Conservation (phyloP, 2,329 filamentous ascomycete genomes). For the Tolypocladium cylindrosporum region DNA sequence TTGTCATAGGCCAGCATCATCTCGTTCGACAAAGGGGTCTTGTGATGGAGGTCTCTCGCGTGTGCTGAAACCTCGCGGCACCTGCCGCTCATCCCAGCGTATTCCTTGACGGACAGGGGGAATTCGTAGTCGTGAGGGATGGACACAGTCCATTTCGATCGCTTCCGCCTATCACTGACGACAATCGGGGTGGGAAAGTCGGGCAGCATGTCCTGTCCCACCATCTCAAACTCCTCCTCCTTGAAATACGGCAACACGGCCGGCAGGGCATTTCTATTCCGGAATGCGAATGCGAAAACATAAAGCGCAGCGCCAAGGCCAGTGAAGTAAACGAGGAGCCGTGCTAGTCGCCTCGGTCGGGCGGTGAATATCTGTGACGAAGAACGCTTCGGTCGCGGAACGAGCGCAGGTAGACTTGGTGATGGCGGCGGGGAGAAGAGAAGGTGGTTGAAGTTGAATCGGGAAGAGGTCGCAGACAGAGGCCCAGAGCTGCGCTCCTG, state of each 20-base stretch:
- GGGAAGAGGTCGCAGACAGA: conserved; percentile 49
- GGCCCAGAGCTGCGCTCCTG: conserved; percentile 36
- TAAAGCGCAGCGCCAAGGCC: conserved; percentile 43
- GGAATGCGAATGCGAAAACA: conserved; percentile 21
- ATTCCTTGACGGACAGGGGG: conserved; percentile 56
- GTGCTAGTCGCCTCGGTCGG: conserved; percentile 47
- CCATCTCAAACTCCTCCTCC: conserved; percentile 52
- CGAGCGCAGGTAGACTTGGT: conserved; percentile 57
- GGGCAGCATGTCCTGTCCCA: conserved; percentile 55
- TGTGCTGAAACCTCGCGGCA: conserved; percentile 54
- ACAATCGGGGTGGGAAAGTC: conserved; percentile 64
- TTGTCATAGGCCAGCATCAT: conserved; percentile 45
- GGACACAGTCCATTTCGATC: conserved; percentile 68
- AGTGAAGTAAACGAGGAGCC: conserved; percentile 43
- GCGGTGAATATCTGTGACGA: conserved; percentile 33
- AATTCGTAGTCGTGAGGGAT: conserved; percentile 60
- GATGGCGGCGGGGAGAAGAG: conserved; percentile 60
- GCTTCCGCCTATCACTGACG: conserved; percentile 53
- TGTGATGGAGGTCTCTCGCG: conserved; percentile 36
- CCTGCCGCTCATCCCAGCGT: conserved; percentile 58
- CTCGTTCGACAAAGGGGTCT: conserved; percentile 29
- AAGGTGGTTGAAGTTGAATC: conserved; percentile 58
- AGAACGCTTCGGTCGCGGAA: conserved; percentile 56
- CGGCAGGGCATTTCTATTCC: conserved; percentile 16
- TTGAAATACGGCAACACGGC: conserved; percentile 33